These are phyloP conservation scores for Malus sieversii DNA, from an alignment of 306 rosid species.

Conservation along the genomic window DNA sequence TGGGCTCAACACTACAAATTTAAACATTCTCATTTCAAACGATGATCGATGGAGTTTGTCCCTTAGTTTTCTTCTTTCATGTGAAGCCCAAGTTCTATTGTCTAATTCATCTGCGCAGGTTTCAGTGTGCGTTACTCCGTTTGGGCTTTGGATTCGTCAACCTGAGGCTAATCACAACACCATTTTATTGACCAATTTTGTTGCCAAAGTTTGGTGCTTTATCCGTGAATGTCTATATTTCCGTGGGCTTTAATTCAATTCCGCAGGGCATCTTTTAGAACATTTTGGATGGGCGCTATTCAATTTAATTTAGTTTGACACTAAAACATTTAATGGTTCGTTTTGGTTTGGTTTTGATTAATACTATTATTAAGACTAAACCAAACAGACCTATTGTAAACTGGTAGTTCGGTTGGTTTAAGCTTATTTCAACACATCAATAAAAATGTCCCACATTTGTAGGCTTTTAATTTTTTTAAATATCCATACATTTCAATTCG, in stretches of 20 bases:
- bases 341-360: background rate
- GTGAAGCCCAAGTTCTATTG: background rate
- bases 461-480: background rate
- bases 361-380: background rate
- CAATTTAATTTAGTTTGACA: no score
- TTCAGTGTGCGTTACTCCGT: background rate
- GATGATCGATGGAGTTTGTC: background rate
- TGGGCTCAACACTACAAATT: no score
- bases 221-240: background rate
- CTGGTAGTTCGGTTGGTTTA: accelerated
- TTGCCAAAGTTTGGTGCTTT: background rate
- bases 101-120: background rate
- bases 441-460: background rate
- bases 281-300: no score
- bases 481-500: background rate
- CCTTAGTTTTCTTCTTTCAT: background rate
- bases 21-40: background rate
- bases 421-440: background rate
- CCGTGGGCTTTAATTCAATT: background rate
- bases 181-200: background rate
- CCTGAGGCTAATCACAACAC: background rate
- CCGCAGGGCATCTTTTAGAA: background rate
- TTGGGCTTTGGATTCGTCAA: background rate
- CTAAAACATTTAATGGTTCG: background rate
- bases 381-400: no score